phyloP scores from a whole-genome alignment of 169 alveolate species.

The Plasmodium reichenowi region DNA sequence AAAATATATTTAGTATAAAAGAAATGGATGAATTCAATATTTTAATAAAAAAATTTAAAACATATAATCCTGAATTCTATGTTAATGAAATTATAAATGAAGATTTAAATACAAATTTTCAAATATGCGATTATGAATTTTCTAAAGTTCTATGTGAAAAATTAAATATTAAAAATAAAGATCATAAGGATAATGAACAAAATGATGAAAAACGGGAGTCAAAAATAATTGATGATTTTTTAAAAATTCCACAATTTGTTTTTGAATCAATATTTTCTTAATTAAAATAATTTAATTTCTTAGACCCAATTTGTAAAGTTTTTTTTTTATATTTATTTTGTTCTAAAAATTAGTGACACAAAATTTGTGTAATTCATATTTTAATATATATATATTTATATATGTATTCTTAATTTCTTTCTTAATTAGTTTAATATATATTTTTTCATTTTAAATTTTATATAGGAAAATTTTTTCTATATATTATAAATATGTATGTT shows the following conservation, averaged over 20 bases:
- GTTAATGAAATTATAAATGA: slow-evolving; percentile 56
- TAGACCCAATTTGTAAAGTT: no score
- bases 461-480: no score
- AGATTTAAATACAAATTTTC: slow-evolving; percentile 37
- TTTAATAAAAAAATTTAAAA: slow-evolving; percentile 28
- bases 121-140: slow-evolving; percentile 38
- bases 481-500: no score
- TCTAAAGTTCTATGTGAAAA: slow-evolving; percentile 29
- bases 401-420: no score
- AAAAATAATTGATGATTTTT: slow-evolving; percentile 14
- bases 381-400: no score
- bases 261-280: slow-evolving; percentile 51
- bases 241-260: slow-evolving; percentile 50
- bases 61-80: slow-evolving; percentile 40
- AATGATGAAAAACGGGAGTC: slow-evolving; percentile 4
- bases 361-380: no score
- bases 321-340: no score
- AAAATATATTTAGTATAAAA: slow-evolving; percentile 31
- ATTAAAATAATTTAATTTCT: background rate
- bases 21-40: slow-evolving; percentile 58
- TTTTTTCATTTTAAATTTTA: no score
- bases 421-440: no score
- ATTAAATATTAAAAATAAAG: slow-evolving; percentile 42
- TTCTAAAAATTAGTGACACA: no score
- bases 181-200: background rate